Base-by-base conservation (phyloP, 2,329 filamentous ascomycete species). In the Hypoxylon rubiginosum region DNA sequence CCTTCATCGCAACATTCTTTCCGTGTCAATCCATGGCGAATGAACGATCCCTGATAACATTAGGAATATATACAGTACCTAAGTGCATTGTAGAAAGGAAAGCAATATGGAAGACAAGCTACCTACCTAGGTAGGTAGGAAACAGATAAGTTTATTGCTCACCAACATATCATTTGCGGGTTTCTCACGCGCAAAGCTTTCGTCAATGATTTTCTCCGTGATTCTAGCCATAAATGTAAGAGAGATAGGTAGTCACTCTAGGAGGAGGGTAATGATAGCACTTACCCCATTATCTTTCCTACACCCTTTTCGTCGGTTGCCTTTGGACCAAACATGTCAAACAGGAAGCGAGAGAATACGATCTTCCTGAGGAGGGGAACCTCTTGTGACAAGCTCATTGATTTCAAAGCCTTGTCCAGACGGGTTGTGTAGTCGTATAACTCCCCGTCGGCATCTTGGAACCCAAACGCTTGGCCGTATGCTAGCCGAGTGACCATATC, bases 391-490 rank as follows among this genome's bases (percentile, higher is more conserved):
- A 75, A 11, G 19, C 52, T 63, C 43, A 58, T 55, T 19, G 43
- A 41, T 11, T 53, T 13, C 65, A 58, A 6, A 70, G 62, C 0
- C 43, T 41, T 1, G 62, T 69, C 26, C 64, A 66, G 9, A 64
- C 63, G 51, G 48, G 51, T 8, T 70, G 64, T 49, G 57, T 72
- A 77, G 4, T 63, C 61, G 41, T 68, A 74, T 0, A 76, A 28
- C 45, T 77, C 73, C 2, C 53, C 53, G 36, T 75, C 73, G 1
- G 66, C 58, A 10, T 72, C 56, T 0, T 77, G 21, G 41, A 72
- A 76, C 1, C 75, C 76, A 49, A 77, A 72, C 1, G 71, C 61
- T 28, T 73, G 45, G 19, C 75, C 74, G 36, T 72, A 76, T 0
- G 72, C 71, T 9, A 76, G 56, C 4, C 67, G 56, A 13, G 72